Conservation (phyloP, 345 rosid genomes). For the Erysimum cheiranthoides region DNA sequence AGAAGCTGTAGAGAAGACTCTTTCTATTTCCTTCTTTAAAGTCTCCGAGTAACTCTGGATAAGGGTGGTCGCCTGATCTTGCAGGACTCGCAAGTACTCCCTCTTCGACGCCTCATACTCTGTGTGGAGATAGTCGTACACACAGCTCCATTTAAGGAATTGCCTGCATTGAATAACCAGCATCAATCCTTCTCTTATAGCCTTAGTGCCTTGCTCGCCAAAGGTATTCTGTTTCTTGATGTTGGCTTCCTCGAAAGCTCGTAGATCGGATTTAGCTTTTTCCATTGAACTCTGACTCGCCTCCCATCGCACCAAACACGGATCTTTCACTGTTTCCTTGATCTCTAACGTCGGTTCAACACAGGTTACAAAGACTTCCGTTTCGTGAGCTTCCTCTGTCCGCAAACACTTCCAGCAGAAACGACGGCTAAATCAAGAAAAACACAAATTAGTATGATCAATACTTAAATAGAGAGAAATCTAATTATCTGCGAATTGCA, state of each 20-base stretch:
- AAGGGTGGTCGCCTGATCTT: not conserved
- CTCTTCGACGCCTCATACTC: slow-evolving; percentile 20
- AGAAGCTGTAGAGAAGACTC: not conserved
- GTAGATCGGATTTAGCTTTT: slow-evolving; percentile 18
- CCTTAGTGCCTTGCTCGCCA: not conserved
- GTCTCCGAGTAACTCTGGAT: slow-evolving; percentile 15
- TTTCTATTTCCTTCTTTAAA: slow-evolving; percentile 1
- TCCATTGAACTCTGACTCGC: not conserved
- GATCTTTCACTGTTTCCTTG: not conserved
- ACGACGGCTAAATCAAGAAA: not conserved
- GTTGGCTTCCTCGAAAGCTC: slow-evolving; percentile 2
- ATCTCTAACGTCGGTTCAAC: not conserved
- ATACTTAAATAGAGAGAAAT: not conserved
- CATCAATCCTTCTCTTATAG: slow-evolving; percentile 17
- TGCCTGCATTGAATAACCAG: slow-evolving; percentile 34
- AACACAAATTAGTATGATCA: slow-evolving; percentile 15
- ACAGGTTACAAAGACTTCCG: not conserved
- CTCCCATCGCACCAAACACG: slow-evolving; percentile 22
- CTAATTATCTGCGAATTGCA: not conserved
- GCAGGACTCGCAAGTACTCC: slow-evolving; percentile 26
- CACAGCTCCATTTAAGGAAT: slow-evolving; percentile 37
- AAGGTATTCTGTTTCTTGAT: not conserved
- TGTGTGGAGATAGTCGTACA: slow-evolving; percentile 16
- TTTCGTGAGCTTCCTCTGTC: not conserved
- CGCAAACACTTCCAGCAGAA: slow-evolving; percentile 23